phyloP scores from a whole-genome alignment of 1,139 yeast genomes.

The Trichomonascaceae sp. region DNA sequence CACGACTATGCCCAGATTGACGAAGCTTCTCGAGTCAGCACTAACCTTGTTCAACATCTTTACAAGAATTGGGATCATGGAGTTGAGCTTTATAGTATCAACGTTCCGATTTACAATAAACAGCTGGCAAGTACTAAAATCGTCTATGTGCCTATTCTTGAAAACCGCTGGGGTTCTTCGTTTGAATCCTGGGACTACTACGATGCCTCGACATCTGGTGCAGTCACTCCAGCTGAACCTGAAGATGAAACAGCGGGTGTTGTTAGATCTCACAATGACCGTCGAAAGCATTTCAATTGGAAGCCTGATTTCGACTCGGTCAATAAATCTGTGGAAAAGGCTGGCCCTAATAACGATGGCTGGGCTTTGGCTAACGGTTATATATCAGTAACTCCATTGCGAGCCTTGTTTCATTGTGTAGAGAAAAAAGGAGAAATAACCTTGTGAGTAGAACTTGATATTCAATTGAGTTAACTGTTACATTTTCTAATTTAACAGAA shows the following conservation, averaged over 20 bases:
- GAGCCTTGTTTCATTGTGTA: conserved; percentile 62
- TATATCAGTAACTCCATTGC: conserved; percentile 65
- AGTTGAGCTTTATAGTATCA: conserved; percentile 74
- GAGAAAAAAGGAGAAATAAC: conserved; percentile 55
- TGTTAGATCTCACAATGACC: conserved; percentile 10
- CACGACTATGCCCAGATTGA: conserved; percentile 51
- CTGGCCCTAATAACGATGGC: conserved; percentile 45
- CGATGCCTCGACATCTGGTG: conserved; percentile 13
- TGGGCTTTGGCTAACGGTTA: conserved; percentile 39
- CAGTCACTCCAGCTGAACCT: conserved; percentile 25
- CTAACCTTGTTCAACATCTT: conserved; percentile 55
- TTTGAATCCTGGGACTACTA: conserved; percentile 31
- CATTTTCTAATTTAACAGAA: not conserved
- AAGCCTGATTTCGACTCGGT: conserved; percentile 72
- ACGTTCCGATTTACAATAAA: conserved; percentile 62
- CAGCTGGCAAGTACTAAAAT: conserved; percentile 53
- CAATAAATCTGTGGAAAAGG: conserved; percentile 51
- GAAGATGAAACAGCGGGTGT: conserved; percentile 34
- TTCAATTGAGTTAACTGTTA: not conserved
- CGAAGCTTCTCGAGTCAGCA: conserved; percentile 64
- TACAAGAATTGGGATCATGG: conserved; percentile 49
- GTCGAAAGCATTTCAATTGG: conserved; percentile 55
- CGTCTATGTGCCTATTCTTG: conserved; percentile 67
- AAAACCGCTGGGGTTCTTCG: conserved; percentile 72
- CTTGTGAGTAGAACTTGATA: conserved; percentile 21